Evolutionary conservation across 2,329 filamentous ascomycete genomes (phyloP), one percentile per base, ranked within the genome.

Genomic region (Coniosporium tulheliwenetii): DNA sequence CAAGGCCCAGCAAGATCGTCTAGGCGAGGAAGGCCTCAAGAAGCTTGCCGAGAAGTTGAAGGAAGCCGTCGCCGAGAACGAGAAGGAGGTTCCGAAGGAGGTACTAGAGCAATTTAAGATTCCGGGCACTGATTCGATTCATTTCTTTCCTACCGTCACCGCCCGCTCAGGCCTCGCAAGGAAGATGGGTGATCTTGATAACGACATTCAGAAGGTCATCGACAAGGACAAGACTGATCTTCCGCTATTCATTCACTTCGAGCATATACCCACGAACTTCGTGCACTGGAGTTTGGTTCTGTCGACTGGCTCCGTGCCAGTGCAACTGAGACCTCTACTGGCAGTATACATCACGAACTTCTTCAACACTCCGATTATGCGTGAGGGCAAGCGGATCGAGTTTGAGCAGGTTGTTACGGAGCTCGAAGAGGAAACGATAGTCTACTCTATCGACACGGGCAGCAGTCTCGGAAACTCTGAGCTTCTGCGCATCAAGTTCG

Each of bases 201-300:
- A 85, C 48, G 58, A 71, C 3, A 75, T 85, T 4, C 91, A 98
- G 58, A 70, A 76, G 44, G 61, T 79, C 38, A 75, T 98, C 38
- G 84, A 96, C 55, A 65, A 70, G 10, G 75, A 85, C 34, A 69
- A 72, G 32, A 59, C 67, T 5, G 66, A 69, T 12, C 57, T 79
- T n/a, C 81, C 85, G 0, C 66, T 96, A 2, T 98, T 95, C 60
- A 71, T 98, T n/a, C 89, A 98, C 60, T 98, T 93, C 48, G 91
- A 98, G 61, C 80, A 94, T 53, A 86, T 96, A 10, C 80, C 81
- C 2, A 93, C 85, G 44, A 93, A 85, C 54, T 98, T 98, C 57
- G 85, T 93, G 5, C 81, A 89, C 50, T 72, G 96, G 43, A 80
- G 77, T 38, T 62, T 96, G 15, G 76, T 91, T 42, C 67, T 96